Percentiles rank a stretch among this genome's conserved stretches.
phyloP scores from a whole-genome alignment of 2,329 filamentous ascomycete species.

The Epichloe uncinata region DNA sequence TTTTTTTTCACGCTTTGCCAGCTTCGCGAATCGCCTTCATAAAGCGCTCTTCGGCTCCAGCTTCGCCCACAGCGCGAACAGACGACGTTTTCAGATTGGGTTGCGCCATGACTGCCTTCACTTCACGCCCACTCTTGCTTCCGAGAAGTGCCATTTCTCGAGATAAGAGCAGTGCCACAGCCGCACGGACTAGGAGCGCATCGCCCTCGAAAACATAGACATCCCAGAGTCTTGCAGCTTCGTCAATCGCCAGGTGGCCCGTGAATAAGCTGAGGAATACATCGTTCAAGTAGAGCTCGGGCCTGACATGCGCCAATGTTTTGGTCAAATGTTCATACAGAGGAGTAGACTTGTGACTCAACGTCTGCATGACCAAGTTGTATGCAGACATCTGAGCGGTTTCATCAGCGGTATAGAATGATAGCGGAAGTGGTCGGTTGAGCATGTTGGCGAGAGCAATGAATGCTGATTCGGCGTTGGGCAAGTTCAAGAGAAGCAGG shows the following conservation, averaged over 20 bases:
- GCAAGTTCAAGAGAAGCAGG: slow-evolving; percentile 58
- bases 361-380: slow-evolving; percentile 52
- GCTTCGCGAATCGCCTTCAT: slow-evolving; percentile 23
- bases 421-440: slow-evolving; percentile 61
- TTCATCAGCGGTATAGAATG: slow-evolving; percentile 58
- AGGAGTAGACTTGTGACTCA: slow-evolving; percentile 48
- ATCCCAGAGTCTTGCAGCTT: slow-evolving; percentile 64
- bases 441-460: slow-evolving; percentile 62
- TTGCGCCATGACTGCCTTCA: slow-evolving; percentile 24
- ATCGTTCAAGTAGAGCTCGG: slow-evolving; percentile 41
- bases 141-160: slow-evolving; percentile 39
- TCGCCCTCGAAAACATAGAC: slow-evolving; percentile 77
- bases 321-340: slow-evolving; percentile 52
- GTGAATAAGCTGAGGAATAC: slow-evolving; percentile 56
- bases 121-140: slow-evolving; percentile 30
- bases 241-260: slow-evolving; percentile 48
- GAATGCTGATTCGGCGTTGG: slow-evolving; percentile 50
- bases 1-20: slow-evolving; percentile 16
- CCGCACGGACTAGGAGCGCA: slow-evolving; percentile 54
- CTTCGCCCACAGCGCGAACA: slow-evolving; percentile 23
- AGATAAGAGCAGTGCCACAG: slow-evolving; percentile 50
- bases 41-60: slow-evolving; percentile 34
- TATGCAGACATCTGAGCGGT: slow-evolving; percentile 58
- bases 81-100: slow-evolving; percentile 17
- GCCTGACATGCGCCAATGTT: slow-evolving; percentile 29